Conservation (phyloP, 139 green algal genomes). For the Chlorella sp. region DNA sequence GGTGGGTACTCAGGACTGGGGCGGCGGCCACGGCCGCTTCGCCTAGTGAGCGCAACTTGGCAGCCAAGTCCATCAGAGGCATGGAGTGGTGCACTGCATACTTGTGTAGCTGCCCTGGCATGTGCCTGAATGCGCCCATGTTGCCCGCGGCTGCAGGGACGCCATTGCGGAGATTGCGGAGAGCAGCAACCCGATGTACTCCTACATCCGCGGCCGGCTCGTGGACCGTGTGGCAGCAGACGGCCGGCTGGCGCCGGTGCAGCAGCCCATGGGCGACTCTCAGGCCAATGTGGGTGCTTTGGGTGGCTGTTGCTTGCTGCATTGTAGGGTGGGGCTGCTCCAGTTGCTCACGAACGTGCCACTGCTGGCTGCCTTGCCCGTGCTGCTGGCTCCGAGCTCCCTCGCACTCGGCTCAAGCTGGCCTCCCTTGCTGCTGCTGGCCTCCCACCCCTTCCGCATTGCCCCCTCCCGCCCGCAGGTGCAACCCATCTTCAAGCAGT, state of each 20-base stretch:
- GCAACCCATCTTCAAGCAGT: conserved; percentile 43
- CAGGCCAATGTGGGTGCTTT: neutral
- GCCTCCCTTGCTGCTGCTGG: too few species aligned
- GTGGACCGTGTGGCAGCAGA: conserved; percentile 42
- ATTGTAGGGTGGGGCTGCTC: too few species aligned
- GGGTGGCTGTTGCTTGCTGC: too few species aligned
- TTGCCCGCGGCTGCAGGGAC: neutral
- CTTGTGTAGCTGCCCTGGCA: neutral
- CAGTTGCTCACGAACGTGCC: too few species aligned
- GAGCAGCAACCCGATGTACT: conserved; percentile 6
- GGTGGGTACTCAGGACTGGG: conserved; percentile 58
- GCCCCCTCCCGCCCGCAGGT: neutral
- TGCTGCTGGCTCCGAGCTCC: too few species aligned
- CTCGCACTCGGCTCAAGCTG: too few species aligned
- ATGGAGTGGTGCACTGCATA: neutral
- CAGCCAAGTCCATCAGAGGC: neutral
- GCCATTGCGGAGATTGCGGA: neutral
- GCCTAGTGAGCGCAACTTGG: conserved; percentile 37
- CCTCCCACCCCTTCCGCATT: too few species aligned
- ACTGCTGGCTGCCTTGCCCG: too few species aligned
- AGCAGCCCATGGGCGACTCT: conserved; percentile 26
- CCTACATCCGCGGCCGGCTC: conserved; percentile 33
- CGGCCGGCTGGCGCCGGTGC: conserved; percentile 30
- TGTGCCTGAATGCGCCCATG: neutral
- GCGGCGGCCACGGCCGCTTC: neutral